Conservation (phyloP, 2,329 filamentous ascomycete genomes). For the Macroventuria anomochaeta region DNA sequence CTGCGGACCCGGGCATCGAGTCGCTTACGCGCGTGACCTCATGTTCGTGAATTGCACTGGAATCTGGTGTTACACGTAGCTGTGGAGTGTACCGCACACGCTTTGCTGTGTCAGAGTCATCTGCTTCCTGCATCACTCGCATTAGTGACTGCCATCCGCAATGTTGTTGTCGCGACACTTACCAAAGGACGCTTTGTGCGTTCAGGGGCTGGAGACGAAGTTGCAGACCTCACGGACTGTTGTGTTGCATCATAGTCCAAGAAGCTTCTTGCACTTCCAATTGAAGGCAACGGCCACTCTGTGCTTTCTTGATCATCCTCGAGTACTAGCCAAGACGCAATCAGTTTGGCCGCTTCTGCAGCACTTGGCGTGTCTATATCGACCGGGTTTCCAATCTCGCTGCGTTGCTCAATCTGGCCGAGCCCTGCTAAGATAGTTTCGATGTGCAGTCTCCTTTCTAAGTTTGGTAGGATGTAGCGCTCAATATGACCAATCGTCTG, state of each 20-base stretch:
- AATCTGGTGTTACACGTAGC: conserved; percentile 17
- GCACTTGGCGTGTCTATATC: conserved; percentile 36
- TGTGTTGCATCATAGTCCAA: conserved; percentile 38
- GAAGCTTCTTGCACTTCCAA: conserved; percentile 41
- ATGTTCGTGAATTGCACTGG: conserved; percentile 16
- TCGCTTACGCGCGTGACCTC: conserved; percentile 53
- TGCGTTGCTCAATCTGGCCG: conserved; percentile 34
- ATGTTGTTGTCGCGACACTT: conserved; percentile 1
- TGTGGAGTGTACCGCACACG: conserved; percentile 45
- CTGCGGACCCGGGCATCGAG: conserved; percentile 45
- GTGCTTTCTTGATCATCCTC: conserved; percentile 8
- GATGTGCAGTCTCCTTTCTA: conserved; percentile 32
- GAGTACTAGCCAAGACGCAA: conserved; percentile 35
- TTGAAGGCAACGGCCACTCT: conserved; percentile 41
- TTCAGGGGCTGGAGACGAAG: conserved; percentile 26
- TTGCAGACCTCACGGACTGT: conserved; percentile 24
- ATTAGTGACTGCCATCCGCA: background rate
- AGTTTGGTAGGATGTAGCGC: conserved; percentile 40
- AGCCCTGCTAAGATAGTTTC: conserved; percentile 49
- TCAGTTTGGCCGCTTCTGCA: conserved; percentile 30
- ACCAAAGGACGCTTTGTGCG: conserved; percentile 40
- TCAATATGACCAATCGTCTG: conserved; percentile 54
- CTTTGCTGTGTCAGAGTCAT: conserved; percentile 39
- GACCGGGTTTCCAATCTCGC: conserved; percentile 42
- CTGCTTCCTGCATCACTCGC: conserved; percentile 25